These are phyloP conservation scores for Zoysia matrella DNA, from an alignment of 202 grass and related monocot species.

Conservation along the genomic window DNA sequence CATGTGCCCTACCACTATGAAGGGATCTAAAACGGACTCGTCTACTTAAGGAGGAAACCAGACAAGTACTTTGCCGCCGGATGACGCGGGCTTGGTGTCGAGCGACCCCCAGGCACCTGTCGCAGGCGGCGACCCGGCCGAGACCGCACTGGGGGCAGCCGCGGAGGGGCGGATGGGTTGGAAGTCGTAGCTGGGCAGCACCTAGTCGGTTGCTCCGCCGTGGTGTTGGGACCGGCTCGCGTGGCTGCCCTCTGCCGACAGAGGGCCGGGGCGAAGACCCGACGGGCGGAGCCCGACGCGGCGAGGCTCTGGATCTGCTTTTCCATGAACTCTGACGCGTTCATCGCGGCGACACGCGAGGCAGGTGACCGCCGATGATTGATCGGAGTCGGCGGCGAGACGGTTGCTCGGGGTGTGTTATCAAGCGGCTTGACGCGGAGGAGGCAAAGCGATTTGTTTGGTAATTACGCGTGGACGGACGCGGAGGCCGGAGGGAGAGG, in stretches of 20 bases:
- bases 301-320: slow-evolving; percentile 87
- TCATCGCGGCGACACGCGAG: slow-evolving; percentile 25
- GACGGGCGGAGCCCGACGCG: slow-evolving; percentile 7
- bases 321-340: slow-evolving; percentile 93
- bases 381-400: neutral
- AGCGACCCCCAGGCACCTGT: slow-evolving; percentile 55
- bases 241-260: slow-evolving; percentile 19
- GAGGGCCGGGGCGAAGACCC: no score
- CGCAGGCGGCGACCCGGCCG: slow-evolving; percentile 9
- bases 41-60: neutral
- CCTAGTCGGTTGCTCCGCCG: slow-evolving; percentile 26
- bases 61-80: slow-evolving; percentile 57
- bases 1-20: neutral
- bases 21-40: slow-evolving; percentile 30
- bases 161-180: slow-evolving; percentile 67
- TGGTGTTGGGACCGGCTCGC: neutral
- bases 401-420: neutral
- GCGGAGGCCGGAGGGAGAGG: neutral
- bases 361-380: neutral
- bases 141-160: slow-evolving; percentile 23
- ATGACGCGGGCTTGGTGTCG: slow-evolving; percentile 65
- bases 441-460: neutral
- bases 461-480: neutral
- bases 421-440: neutral
- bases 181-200: slow-evolving; percentile 75